Conservation (phyloP, 2,329 filamentous ascomycete genomes). For the Aspergillus aculeatus region DNA sequence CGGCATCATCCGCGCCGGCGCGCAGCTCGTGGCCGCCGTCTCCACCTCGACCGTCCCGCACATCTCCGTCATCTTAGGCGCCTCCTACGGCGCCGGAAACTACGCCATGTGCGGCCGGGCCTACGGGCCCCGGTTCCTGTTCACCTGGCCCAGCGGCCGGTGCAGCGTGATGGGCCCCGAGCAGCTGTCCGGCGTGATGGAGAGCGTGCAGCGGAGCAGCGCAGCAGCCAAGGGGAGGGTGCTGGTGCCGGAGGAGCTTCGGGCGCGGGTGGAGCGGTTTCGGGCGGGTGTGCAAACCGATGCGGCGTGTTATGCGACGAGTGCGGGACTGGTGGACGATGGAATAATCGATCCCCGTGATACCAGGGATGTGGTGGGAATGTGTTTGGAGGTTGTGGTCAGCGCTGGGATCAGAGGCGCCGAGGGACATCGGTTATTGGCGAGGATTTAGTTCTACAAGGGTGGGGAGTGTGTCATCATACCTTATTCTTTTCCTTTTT, state of each 20-base stretch:
- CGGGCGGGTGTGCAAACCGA: slow-evolving; percentile 30
- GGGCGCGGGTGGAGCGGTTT: slow-evolving; percentile 25
- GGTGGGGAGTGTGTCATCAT: no score
- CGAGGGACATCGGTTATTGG: no score
- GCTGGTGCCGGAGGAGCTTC: slow-evolving; percentile 26
- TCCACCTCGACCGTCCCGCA: slow-evolving; percentile 46
- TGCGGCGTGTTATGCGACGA: slow-evolving; percentile 37
- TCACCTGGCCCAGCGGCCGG: slow-evolving; percentile 42
- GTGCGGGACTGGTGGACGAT: background rate
- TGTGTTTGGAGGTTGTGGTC: no score
- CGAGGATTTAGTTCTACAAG: no score
- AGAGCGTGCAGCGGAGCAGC: slow-evolving; percentile 29
- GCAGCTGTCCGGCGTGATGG: slow-evolving; percentile 43
- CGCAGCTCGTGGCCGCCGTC: slow-evolving; percentile 48
- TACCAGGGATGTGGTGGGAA: no score
- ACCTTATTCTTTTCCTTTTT: no score
- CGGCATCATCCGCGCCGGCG: slow-evolving; percentile 47
- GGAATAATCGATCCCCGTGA: no score
- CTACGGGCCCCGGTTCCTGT: slow-evolving; percentile 46
- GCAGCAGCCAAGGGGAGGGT: slow-evolving; percentile 24
- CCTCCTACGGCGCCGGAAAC: slow-evolving; percentile 49
- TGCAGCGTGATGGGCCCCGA: slow-evolving; percentile 46
- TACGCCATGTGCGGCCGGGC: slow-evolving; percentile 49
- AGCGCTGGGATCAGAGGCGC: no score
- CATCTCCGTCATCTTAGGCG: slow-evolving; percentile 47